Percentiles rank a stretch among this genome's conserved stretches.
These are phyloP conservation scores for Solanum appendiculatum DNA, from an alignment of 257 asterid species.

Conservation along the genomic window DNA sequence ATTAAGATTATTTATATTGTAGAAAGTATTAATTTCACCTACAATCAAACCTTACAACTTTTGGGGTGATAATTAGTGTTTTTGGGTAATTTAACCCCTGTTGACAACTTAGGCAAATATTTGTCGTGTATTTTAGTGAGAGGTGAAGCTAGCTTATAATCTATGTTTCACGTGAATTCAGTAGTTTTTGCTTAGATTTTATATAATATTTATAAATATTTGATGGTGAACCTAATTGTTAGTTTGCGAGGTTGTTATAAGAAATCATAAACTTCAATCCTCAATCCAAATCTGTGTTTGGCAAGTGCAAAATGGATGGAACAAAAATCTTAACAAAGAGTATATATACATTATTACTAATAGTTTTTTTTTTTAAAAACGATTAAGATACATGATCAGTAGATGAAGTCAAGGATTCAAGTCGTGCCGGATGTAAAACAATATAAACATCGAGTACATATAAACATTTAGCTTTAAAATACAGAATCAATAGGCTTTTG, in stretches of 20 bases:
- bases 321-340: not conserved
- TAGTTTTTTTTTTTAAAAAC: not conserved
- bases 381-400: not conserved
- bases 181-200: not conserved
- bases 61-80: no score
- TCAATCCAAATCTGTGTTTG: not conserved
- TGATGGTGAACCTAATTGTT: not conserved
- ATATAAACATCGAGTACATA: not conserved
- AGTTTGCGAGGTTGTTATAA: not conserved
- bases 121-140: no score
- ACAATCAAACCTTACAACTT: no score
- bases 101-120: no score
- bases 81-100: no score
- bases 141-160: not conserved
- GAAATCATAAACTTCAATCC: not conserved
- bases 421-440: fast-evolving
- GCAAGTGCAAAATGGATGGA: not conserved
- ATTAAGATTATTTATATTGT: no score
- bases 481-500: not conserved
- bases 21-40: no score
- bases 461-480: not conserved
- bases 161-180: not conserved
- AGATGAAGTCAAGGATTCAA: not conserved
- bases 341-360: not conserved
- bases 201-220: not conserved